A percentile compares a stretch with the other conserved stretches of the same genome.
Evolutionary conservation across 169 alveolate genomes (phyloP).

Genomic region (Plasmodium yoelii): DNA sequence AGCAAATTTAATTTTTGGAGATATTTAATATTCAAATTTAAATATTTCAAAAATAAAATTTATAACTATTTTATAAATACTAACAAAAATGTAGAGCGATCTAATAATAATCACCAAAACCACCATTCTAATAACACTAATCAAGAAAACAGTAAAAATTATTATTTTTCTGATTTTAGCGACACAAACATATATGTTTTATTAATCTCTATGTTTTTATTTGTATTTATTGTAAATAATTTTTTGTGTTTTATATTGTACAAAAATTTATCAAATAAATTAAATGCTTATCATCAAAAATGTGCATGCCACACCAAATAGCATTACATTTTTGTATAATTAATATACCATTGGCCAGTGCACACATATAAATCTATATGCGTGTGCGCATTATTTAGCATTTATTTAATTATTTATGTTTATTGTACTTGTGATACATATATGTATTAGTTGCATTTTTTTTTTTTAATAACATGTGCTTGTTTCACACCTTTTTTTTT

Average conservation of each 20-base stretch:
- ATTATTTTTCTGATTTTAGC: background rate
- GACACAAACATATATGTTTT: background rate
- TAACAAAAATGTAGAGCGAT: background rate
- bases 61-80: background rate
- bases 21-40: conserved; percentile 1
- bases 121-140: no score
- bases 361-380: background rate
- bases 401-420: background rate
- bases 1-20: background rate
- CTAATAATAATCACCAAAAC: no score
- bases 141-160: no score
- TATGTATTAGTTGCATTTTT: background rate
- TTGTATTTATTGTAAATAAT: conserved; percentile 22
- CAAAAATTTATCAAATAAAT: conserved; percentile 25
- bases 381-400: background rate
- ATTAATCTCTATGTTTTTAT: conserved; percentile 8
- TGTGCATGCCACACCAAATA: conserved; percentile 16
- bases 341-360: background rate
- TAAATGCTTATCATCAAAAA: background rate
- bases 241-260: conserved; percentile 26
- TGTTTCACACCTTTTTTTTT: background rate
- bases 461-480: background rate
- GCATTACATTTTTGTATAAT: background rate
- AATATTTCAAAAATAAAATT: conserved; percentile 17
- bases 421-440: background rate